Conservation (phyloP, 345 rosid genomes). For the Euphorbia peplus region DNA sequence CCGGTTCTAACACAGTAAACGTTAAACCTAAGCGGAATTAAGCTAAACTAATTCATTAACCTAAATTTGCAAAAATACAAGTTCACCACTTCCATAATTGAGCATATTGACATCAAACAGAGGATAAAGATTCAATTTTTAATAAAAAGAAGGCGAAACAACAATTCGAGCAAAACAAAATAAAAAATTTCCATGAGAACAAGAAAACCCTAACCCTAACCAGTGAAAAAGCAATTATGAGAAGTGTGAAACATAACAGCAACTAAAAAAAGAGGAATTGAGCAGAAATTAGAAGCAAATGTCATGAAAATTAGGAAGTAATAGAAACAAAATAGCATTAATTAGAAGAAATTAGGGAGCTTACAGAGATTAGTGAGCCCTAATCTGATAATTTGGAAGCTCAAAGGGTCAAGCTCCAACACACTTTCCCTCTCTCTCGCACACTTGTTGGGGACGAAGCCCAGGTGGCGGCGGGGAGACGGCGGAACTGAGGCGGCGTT, state of each 20-base stretch:
- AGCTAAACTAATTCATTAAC: background rate
- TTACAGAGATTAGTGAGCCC: slow-evolving; percentile 28
- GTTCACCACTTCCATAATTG: slow-evolving; percentile 7
- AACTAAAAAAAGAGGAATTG: background rate
- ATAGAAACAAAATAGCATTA: background rate
- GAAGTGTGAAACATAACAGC: background rate
- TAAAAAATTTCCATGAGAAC: background rate
- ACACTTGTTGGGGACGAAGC: no score
- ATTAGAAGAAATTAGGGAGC: background rate
- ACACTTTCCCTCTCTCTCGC: background rate
- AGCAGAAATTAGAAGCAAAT: background rate
- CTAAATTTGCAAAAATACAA: background rate
- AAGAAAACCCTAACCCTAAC: slow-evolving; percentile 19
- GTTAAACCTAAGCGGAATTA: background rate
- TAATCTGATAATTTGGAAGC: background rate
- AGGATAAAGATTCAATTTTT: background rate
- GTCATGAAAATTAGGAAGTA: background rate
- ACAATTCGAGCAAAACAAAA: background rate
- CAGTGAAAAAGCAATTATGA: background rate
- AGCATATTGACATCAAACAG: slow-evolving; percentile 19
- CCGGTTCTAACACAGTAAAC: background rate
- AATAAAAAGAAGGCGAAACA: background rate
- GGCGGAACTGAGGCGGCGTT: no score
- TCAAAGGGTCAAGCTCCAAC: slow-evolving; percentile 7
- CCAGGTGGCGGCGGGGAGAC: no score